Evolutionary conservation across 2,329 filamentous ascomycete species (phyloP), one percentile per base, ranked within the genome.

Genomic region (Calonectria fujianensis): DNA sequence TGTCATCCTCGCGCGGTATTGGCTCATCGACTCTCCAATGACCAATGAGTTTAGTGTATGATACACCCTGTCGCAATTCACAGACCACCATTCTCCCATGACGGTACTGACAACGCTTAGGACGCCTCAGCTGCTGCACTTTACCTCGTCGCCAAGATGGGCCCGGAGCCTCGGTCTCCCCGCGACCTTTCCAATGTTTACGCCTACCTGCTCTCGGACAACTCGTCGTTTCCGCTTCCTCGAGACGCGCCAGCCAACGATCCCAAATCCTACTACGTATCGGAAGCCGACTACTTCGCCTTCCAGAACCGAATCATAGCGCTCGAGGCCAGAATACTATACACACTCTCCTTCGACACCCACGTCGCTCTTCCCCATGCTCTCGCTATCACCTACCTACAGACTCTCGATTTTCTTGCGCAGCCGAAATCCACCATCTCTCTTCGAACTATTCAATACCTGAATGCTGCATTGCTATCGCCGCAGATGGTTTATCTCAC

Each of bases 401-500:
- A 98, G 85, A 94, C 96, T 0, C 91, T 99, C 24, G 95, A 95
- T 73, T 93, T 94, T 63, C 80, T 91, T n/a, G 84, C 82, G 14
- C 82, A 84, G 57, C 81, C 85, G 4, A 86, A 85, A 71, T 86
- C 90, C 0, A 85, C 85, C 9, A 88, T 97, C 3, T 91, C 94
- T 1, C 88, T 89, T 69, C 90, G 92, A 51, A 91, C 93, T 0
- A 88, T 98, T 54, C 92, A 93, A 67, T 93, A 98, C 82, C 89
- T 98, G n/a, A 98, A 98, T 83, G 92, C 94, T 10, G 93, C 95
- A 3, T 87, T 99, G 14, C 86, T 98, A 41, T 97, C 94, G 57
- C 96, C 97, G 11, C 96, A 98, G 85, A 88, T 97, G 82, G 88
- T 98, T 18, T 98, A 97, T 84, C 88, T 98, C 35, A 98, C 97